A percentile compares a stretch with the other conserved stretches of the same genome.
phyloP scores from a whole-genome alignment of 2,329 filamentous ascomycete species.

The Aspergillus ruber region DNA sequence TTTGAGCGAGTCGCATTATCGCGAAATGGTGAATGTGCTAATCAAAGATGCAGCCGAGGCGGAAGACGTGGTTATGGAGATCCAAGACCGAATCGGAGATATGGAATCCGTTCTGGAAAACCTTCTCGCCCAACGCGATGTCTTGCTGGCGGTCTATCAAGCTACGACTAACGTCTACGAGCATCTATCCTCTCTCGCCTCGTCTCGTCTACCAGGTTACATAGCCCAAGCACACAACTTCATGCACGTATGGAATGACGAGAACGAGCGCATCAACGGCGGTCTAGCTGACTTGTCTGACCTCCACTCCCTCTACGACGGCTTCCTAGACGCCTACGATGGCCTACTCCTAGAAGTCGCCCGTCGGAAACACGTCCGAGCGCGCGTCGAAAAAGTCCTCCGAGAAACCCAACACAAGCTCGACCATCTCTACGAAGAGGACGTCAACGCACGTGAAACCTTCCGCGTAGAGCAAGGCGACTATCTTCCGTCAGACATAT shows the following conservation, averaged over 20 bases:
- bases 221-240: slow-evolving; percentile 44
- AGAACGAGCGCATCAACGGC: slow-evolving; percentile 61
- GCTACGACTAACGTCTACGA: slow-evolving; percentile 58
- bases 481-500: slow-evolving; percentile 80
- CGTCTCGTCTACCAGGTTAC: slow-evolving; percentile 52
- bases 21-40: slow-evolving; percentile 77
- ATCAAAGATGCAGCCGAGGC: slow-evolving; percentile 51
- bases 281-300: slow-evolving; percentile 71
- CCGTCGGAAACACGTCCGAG: slow-evolving; percentile 64
- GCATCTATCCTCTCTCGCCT: slow-evolving; percentile 61
- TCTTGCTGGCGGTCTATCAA: slow-evolving; percentile 49
- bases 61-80: slow-evolving; percentile 57
- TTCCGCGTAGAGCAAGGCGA: slow-evolving; percentile 81
- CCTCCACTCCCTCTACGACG: slow-evolving; percentile 76
- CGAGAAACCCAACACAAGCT: slow-evolving; percentile 71
- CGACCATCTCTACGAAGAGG: slow-evolving; percentile 66
- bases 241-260: slow-evolving; percentile 60
- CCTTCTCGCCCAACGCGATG: slow-evolving; percentile 58
- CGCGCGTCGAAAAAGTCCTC: slow-evolving; percentile 66
- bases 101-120: slow-evolving; percentile 67
- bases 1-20: slow-evolving; percentile 67
- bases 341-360: slow-evolving; percentile 77
- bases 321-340: slow-evolving; percentile 78
- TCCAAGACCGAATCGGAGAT: slow-evolving; percentile 66
- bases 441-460: slow-evolving; percentile 64